These are phyloP conservation scores for Candida jianshihensis DNA, from an alignment of 805 yeast genomes.

Conservation along the genomic window DNA sequence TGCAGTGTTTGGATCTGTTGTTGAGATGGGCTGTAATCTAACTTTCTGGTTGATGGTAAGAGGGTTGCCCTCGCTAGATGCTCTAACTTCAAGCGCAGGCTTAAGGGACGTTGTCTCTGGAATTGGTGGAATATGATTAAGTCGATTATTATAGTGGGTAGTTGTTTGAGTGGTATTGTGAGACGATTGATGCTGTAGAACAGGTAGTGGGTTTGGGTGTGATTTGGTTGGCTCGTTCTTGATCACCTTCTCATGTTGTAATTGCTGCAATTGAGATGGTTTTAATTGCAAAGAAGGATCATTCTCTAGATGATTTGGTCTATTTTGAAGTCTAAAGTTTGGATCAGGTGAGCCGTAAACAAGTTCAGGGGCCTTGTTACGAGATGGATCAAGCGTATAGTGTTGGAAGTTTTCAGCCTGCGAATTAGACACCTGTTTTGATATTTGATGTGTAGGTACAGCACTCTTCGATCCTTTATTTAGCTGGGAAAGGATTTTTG, in stretches of 20 bases:
- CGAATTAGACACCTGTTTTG: too few species aligned
- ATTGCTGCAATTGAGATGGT: conserved; percentile 6
- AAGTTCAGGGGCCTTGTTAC: too few species aligned
- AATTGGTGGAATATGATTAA: neutral
- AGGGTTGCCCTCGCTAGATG: neutral
- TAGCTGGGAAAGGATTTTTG: too few species aligned
- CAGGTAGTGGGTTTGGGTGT: conserved; percentile 2
- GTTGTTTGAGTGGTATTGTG: neutral
- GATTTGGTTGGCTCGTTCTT: too few species aligned
- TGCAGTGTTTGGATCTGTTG: conserved; percentile 10
- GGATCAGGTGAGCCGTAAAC: too few species aligned
- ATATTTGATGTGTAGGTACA: neutral
- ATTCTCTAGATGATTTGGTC: conserved; percentile 1
- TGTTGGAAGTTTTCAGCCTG: too few species aligned
- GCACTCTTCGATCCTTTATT: too few species aligned
- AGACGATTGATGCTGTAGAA: neutral
- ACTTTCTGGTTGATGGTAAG: conserved; percentile 1
- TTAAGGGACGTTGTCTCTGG: conserved; percentile 2
- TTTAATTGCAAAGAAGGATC: too few species aligned
- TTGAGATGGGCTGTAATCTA: conserved; percentile 13
- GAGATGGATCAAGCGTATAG: conserved; percentile 5
- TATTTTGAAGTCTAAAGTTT: too few species aligned
- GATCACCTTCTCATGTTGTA: conserved; percentile 1
- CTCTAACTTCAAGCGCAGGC: conserved; percentile 2
- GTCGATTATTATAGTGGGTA: too few species aligned